Evolutionary conservation across 306 rosid species (phyloP), one percentile per base, ranked within the genome.

Genomic region (Leucaena leucocephala): DNA sequence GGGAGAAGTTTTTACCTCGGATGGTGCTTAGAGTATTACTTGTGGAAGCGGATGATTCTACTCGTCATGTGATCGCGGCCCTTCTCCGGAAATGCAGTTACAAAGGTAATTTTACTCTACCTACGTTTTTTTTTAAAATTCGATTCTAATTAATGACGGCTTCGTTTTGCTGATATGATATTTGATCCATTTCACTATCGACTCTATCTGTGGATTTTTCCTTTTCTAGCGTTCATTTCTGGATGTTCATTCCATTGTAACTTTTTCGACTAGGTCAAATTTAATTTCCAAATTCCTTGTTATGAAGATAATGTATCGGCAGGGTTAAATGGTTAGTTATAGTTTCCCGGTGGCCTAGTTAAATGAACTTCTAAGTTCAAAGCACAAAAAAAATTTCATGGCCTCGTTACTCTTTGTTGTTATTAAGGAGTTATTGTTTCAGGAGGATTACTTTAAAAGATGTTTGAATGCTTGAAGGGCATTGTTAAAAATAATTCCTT

Each of bases 21-120:
- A 77, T 80, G 46, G 76, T 54, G 65, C 85, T 87, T 2, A 81
- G 85, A 40, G 90, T 91, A 15, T 82, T 93, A 50, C 88, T 90
- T 52, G 92, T 93, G 8, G 97, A 93, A 85, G 75, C 97, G 43
- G 98, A 91, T 85, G 91, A 91, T 75, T 89, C 97, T 34, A 91
- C 97, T 45, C 92, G 94, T 38, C 93, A 88, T 79, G 86, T 93
- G 71, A 86, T 93, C 21, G 12, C 98, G 6, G 93, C 92, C 0
- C 93, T 93, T 81, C 98, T 93, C 13, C 94, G 92, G 4, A 93
- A 88, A 85, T 93, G 98, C 86, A 83, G 85, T 66, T 88, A 91
- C 67, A 85, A 35, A 86, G 98, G 98, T 91, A 3, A 17, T 52
- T 17, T 36, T 66, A 16, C 66, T 63, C 38, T 74, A 15, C n/a